phyloP scores from a whole-genome alignment of 306 rosid genomes.

The Cicer bijugum region DNA sequence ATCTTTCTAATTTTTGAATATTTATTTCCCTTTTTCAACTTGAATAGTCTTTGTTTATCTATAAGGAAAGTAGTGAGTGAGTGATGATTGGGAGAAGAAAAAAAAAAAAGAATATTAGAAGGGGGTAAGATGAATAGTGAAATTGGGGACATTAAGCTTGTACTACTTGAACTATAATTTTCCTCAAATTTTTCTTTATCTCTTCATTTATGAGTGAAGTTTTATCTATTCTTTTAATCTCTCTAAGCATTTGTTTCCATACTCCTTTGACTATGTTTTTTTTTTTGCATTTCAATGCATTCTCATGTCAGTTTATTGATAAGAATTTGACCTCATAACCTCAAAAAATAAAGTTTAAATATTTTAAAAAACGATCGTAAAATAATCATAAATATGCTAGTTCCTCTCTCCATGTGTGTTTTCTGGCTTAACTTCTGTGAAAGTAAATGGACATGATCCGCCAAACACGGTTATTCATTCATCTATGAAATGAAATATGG shows the following conservation, averaged over 20 bases:
- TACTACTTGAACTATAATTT: constrained; percentile 55
- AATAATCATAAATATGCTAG: constrained; percentile 34
- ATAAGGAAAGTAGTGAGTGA: constrained; percentile 52
- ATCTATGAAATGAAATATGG: constrained; percentile 51
- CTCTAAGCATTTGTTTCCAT: no score
- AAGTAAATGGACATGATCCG: constrained; percentile 79
- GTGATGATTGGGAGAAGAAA: constrained; percentile 39
- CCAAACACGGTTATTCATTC: constrained; percentile 66
- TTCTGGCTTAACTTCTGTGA: constrained; percentile 42
- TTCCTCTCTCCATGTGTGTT: constrained; percentile 38
- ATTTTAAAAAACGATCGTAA: no score
- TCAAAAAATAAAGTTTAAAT: no score
- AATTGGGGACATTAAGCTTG: constrained; percentile 59
- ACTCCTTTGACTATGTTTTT: no score
- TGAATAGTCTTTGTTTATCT: constrained; percentile 56
- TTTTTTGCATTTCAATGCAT: no score
- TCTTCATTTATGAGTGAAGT: constrained; percentile 49
- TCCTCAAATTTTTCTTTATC: constrained; percentile 46
- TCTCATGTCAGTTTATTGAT: no score
- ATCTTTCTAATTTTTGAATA: no score
- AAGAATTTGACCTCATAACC: no score
- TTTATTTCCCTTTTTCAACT: constrained; percentile 55
- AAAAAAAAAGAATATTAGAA: constrained; percentile 42
- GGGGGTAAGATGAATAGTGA: constrained; percentile 55
- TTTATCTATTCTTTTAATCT: no score